Conservation (phyloP, 352 stramenopile genomes). For the Phytopythium mirpurense region DNA sequence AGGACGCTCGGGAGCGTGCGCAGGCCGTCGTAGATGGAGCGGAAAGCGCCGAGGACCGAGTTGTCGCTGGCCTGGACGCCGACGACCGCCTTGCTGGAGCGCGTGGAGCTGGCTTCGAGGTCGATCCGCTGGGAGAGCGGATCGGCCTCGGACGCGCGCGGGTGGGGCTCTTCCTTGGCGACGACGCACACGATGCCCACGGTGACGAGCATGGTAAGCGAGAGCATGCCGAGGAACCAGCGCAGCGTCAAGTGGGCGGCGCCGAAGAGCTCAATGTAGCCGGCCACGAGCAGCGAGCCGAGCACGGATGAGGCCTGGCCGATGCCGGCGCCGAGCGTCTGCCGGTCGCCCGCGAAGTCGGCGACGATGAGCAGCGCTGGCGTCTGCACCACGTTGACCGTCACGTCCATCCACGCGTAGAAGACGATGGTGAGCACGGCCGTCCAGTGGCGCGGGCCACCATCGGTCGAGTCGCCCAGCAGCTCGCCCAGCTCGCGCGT, state of each 20-base stretch:
- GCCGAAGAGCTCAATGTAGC: constrained; percentile 70
- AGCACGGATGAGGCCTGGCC: constrained; percentile 58
- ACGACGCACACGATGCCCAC: constrained; percentile 51
- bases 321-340: constrained; percentile 58
- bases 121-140: constrained; percentile 3
- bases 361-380: constrained; percentile 65
- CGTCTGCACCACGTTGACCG: constrained; percentile 73
- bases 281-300: constrained; percentile 56
- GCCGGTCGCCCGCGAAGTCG: constrained; percentile 67
- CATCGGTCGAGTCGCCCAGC: constrained; percentile 42
- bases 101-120: constrained; percentile 8
- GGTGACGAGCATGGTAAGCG: constrained; percentile 50
- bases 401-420: constrained; percentile 84
- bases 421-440: constrained; percentile 59
- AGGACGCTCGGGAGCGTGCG: constrained; percentile 34
- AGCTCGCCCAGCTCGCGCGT: constrained; percentile 54
- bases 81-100: neutral
- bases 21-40: constrained; percentile 37
- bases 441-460: constrained; percentile 35
- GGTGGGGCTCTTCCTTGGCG: constrained; percentile 34
- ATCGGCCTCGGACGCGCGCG: neutral
- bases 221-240: constrained; percentile 72
- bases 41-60: constrained; percentile 32
- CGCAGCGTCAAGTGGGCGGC: constrained; percentile 56
- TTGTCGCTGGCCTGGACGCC: constrained; percentile 11